Evolutionary conservation across 345 rosid species (phyloP).

Genomic region (Eucalyptus marginata): DNA sequence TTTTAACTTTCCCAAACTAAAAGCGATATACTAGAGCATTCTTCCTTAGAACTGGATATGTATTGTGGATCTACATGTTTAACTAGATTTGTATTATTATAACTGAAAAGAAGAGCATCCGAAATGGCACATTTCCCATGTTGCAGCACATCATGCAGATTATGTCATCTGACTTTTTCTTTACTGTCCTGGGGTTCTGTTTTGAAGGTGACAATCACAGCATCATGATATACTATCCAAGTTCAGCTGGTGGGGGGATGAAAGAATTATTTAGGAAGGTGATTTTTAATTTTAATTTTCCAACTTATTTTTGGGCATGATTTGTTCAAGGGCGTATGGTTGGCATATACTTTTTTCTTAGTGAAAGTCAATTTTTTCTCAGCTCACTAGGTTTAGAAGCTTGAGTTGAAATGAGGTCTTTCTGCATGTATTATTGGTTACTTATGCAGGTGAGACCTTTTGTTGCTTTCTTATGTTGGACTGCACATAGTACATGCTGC

Average conservation of each 20-base stretch:
- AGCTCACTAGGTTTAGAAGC: not conserved
- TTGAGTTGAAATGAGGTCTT: not conserved
- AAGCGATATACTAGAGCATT: not conserved
- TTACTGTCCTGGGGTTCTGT: slow-evolving; percentile 2
- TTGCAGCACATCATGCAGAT: not conserved
- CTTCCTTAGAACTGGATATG: not conserved
- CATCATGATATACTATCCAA: slow-evolving; percentile 97
- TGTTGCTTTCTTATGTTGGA: not conserved
- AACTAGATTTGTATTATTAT: not conserved
- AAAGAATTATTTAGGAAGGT: slow-evolving; percentile 99
- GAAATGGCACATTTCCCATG: not conserved
- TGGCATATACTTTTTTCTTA: not conserved
- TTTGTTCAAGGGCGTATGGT: not conserved
- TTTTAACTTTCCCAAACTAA: not conserved
- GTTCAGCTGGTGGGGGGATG: slow-evolving; percentile 99
- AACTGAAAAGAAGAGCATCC: not conserved
- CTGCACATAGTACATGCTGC: not conserved
- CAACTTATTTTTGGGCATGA: not conserved
- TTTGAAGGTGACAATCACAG: slow-evolving; percentile 89
- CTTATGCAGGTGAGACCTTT: not conserved
- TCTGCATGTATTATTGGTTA: not conserved
- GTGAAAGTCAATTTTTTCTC: not conserved
- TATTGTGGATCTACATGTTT: not conserved
- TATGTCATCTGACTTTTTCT: not conserved
- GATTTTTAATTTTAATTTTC: not conserved